Evolutionary conservation across 2,329 filamentous ascomycete species (phyloP).

Genomic region (Venturia aucupariae): DNA sequence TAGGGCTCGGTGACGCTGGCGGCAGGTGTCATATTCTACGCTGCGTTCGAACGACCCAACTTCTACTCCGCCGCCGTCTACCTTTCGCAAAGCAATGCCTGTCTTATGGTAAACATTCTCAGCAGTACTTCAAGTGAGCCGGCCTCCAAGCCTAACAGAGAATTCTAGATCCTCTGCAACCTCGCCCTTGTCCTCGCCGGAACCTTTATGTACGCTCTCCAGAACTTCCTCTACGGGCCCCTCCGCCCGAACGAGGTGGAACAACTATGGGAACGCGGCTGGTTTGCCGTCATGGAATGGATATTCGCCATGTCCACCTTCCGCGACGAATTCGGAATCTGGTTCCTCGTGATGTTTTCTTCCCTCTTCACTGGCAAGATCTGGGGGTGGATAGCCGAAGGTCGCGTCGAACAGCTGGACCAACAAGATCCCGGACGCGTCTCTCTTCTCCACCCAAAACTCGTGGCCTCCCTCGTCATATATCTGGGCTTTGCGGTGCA

Average conservation of each 20-base stretch:
- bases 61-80: constrained; percentile 98
- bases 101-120: constrained; percentile 61
- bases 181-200: constrained; percentile 74
- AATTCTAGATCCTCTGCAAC: constrained; percentile 72
- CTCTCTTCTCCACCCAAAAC: constrained; percentile 72
- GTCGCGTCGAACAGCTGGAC: constrained; percentile 85
- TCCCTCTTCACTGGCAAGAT: constrained; percentile 87
- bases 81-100: constrained; percentile 91
- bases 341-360: constrained; percentile 96
- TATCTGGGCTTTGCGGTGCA: constrained; percentile 71
- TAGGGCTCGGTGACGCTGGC: constrained; percentile 14
- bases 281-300: constrained; percentile 97
- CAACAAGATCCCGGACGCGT: constrained; percentile 90
- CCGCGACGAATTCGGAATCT: constrained; percentile 84
- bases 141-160: neutral
- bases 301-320: constrained; percentile 98
- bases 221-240: constrained; percentile 81
- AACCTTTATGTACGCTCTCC: constrained; percentile 74
- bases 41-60: constrained; percentile 90
- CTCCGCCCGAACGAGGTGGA: constrained; percentile 92
- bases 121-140: neutral
- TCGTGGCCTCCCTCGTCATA: constrained; percentile 68
- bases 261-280: constrained; percentile 92
- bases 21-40: constrained; percentile 26
- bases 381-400: constrained; percentile 97